A percentile compares a stretch with the other conserved stretches of the same genome.
Conservation (phyloP, 768 basidiomycete species). For the Boletus rubroflammeus region DNA sequence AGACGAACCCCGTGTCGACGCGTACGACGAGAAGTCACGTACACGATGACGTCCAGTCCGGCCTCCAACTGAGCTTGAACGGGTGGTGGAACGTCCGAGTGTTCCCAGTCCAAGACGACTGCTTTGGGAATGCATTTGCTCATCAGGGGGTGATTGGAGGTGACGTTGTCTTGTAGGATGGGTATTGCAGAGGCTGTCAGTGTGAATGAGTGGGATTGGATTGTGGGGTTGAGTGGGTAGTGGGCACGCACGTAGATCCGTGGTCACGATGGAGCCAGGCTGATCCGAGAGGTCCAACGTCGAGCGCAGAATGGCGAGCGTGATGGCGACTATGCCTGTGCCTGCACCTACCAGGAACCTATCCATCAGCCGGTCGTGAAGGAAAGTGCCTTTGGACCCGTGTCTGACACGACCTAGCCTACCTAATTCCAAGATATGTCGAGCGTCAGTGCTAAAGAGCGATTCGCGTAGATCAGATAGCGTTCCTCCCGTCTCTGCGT, state of each 20-base stretch:
- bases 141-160: slow-evolving; percentile 39
- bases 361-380: neutral
- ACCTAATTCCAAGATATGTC: slow-evolving; percentile 72
- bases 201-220: neutral
- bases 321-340: slow-evolving; percentile 76
- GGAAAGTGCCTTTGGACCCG: neutral
- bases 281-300: slow-evolving; percentile 18
- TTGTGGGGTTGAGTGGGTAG: neutral
- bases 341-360: slow-evolving; percentile 60
- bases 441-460: slow-evolving; percentile 38
- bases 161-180: slow-evolving; percentile 70
- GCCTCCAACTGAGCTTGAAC: slow-evolving; percentile 36
- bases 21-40: slow-evolving; percentile 25
- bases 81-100: slow-evolving; percentile 46
- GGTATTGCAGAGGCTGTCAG: slow-evolving; percentile 73
- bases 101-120: slow-evolving; percentile 73
- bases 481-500: neutral
- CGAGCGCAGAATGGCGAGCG: slow-evolving; percentile 55
- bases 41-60: slow-evolving; percentile 69
- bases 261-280: slow-evolving; percentile 47
- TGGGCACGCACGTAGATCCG: slow-evolving; percentile 63
- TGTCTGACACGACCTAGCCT: slow-evolving; percentile 2
- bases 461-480: slow-evolving; percentile 28
- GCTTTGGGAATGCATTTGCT: slow-evolving; percentile 29
- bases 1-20: neutral